Base-by-base conservation (phyloP, 2,329 filamentous ascomycete genomes). In the Alternaria brassicicola region DNA sequence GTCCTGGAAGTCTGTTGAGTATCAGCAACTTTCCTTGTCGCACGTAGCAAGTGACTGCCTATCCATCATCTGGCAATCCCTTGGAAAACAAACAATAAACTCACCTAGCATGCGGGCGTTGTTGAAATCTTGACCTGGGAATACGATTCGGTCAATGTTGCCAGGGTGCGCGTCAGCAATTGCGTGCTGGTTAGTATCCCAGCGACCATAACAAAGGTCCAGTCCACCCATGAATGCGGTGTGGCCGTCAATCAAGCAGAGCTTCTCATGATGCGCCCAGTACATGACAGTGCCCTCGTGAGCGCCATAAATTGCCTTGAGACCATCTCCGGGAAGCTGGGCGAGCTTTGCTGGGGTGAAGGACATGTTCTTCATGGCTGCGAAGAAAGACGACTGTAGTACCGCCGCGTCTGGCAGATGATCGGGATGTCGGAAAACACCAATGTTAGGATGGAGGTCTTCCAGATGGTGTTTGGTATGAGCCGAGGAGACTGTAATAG, bases 231-330 rank as follows among this genome's bases (percentile, higher is more conserved):
- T 97, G 73, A 97, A 97, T 2, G 89, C 92, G 55, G 89, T 82
- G 9, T 83, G 82, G n/a, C 89, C 86, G 74, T 97, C 93, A 15
- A 97, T 80, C 2, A 97, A 74, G 66, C 91, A 92, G 1, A 97
- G 84, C 78, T 97, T 97, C 79, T 97, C 93, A 68, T 97, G 93
- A 69, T 97, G 93, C 3, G 92, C 92, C 93, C 93, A 97, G 78
- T 92, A 97, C 1, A 97, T 80, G 10, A 96, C 89, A 1, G 93
- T 86, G 65, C 90, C 92, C 30, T 93, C 90, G 31, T 87, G 87
- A 48, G 91, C 89, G 52, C 93, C 93, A 71, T 96, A 97, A 1
- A 97, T 78, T 1, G 88, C 86, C 73, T 92, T 91, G 47, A 96
- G 73, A 1, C 89, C 85, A 69, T 95, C 90, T 23, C 83, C 83